Conservation (phyloP, 352 stramenopile species). For the Phytophthora constricta region DNA sequence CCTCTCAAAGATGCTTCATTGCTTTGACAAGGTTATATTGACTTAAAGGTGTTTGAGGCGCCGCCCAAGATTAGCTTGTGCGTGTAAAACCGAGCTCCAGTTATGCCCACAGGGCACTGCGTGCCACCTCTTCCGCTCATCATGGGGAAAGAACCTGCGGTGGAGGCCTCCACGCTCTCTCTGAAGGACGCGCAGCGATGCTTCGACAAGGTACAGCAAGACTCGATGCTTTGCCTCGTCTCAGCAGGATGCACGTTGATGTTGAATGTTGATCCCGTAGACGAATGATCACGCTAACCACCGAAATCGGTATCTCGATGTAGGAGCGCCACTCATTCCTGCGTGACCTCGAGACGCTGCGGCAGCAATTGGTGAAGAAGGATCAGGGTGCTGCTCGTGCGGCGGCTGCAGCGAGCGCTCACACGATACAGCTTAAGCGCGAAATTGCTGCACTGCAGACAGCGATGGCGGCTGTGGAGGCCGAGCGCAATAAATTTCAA, state of each 20-base stretch:
- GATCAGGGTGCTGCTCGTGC: slow-evolving; percentile 60
- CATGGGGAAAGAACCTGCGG: slow-evolving; percentile 30
- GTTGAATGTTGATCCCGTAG: slow-evolving; percentile 20
- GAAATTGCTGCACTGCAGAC: slow-evolving; percentile 70
- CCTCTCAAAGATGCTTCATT: too few species aligned
- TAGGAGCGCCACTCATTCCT: slow-evolving; percentile 75
- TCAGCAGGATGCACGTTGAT: slow-evolving; percentile 23
- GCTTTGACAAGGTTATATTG: too few species aligned
- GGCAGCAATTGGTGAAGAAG: slow-evolving; percentile 81
- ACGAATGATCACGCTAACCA: slow-evolving; percentile 22
- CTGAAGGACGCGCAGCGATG: slow-evolving; percentile 78
- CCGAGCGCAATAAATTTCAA: slow-evolving; percentile 51
- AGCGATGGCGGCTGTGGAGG: slow-evolving; percentile 48
- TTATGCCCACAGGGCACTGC: slow-evolving; percentile 1
- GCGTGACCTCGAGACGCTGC: slow-evolving; percentile 73
- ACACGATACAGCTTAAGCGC: slow-evolving; percentile 80
- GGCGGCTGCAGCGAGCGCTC: slow-evolving; percentile 57
- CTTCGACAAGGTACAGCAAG: slow-evolving; percentile 75
- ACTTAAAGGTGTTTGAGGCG: too few species aligned
- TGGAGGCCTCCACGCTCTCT: slow-evolving; percentile 49
- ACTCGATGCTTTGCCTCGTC: too few species aligned
- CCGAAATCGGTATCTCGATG: background rate
- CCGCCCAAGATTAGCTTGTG: slow-evolving; percentile 22
- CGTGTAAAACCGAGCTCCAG: slow-evolving; percentile 15
- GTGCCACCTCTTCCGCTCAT: slow-evolving; percentile 14